Evolutionary conservation across 1,284 basidiomycete genomes (phyloP), one percentile per base, ranked within the genome.

Genomic region (Ceratobasidium papillatum): DNA sequence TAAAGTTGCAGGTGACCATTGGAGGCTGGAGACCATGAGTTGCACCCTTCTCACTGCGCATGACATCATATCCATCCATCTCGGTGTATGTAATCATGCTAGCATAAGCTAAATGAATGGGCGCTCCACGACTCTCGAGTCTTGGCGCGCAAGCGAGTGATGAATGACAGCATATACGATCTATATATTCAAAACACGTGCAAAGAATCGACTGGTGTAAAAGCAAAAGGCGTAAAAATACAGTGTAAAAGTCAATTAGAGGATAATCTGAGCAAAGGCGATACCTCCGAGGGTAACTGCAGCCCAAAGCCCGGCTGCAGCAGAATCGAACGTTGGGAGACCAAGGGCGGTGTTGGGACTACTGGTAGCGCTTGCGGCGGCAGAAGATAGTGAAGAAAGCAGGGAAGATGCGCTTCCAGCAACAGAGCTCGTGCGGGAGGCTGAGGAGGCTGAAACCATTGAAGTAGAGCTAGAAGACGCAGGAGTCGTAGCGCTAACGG

Each of bases 271-370:
- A 25, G 65, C 65, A 68, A 68, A 7, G 27, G 34, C 51, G 3
- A 34, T 49, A 54, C 65, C 65, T 22, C 65, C 65, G n/a, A 68
- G 49, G 9, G 49, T 49, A 25, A 54, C 65, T 14, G 51, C 65
- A 14, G 65, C 43, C 65, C 65, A 68, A 36, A 49, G 30, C n/a
- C 65, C 65, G 11, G 38, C 56, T 25, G 68, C 68, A 25, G 54
- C 68, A 32, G 61, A 32, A 41, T 61, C 36, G 41, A 71, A 47
- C 11, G 32, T 9, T 4, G 65, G 47, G n/a, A 65, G 63, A 9
- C 22, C 25, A n/a, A 17, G 34, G 1, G 68, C 68, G 8, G 22
- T 17, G 43, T 58, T 58, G 41, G 36, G 12, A 36, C 38, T 45
- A 19, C 38, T 27, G n/a, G 54, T 43, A 7, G 54, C 52, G 25